Conservation (phyloP, 2,329 filamentous ascomycete genomes). For the Cladosporium phlei region DNA sequence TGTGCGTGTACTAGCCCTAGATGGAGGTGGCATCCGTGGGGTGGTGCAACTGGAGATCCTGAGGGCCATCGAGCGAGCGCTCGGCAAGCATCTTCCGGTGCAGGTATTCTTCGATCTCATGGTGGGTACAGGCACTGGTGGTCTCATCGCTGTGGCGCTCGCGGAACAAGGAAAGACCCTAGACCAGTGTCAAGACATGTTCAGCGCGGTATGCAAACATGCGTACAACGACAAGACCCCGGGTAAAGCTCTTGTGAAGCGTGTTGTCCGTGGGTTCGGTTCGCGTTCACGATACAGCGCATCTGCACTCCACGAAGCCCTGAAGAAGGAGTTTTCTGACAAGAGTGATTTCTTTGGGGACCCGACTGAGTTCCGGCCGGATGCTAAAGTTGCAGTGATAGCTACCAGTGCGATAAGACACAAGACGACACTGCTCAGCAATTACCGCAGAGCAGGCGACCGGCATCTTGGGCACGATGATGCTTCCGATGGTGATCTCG, state of each 20-base stretch:
- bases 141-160: slow-evolving; percentile 42
- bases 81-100: slow-evolving; percentile 35
- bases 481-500: too few relatives aligned
- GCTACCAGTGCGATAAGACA: slow-evolving; percentile 37
- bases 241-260: slow-evolving; percentile 20
- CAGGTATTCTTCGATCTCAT: slow-evolving; percentile 48
- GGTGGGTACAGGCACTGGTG: slow-evolving; percentile 41
- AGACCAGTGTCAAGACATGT: slow-evolving; percentile 36
- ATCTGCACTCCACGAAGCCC: neutral
- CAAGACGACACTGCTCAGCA: slow-evolving; percentile 39
- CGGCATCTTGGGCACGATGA: slow-evolving; percentile 9
- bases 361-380: slow-evolving; percentile 3
- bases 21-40: slow-evolving; percentile 40
- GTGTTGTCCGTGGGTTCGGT: slow-evolving; percentile 14
- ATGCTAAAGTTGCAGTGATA: slow-evolving; percentile 40
- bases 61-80: slow-evolving; percentile 34
- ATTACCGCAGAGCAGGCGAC: slow-evolving; percentile 33
- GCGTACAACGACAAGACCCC: slow-evolving; percentile 39
- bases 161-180: slow-evolving; percentile 26
- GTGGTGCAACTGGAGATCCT: slow-evolving; percentile 44
- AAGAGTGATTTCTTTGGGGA: neutral
- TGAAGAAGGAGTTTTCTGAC: neutral
- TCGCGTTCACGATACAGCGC: neutral
- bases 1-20: slow-evolving; percentile 28
- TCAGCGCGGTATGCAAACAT: slow-evolving; percentile 34